A percentile compares a stretch with the other conserved stretches of the same genome.
These are phyloP conservation scores for Micractinium conductrix DNA, from an alignment of 139 green algal genomes.

Conservation along the genomic window DNA sequence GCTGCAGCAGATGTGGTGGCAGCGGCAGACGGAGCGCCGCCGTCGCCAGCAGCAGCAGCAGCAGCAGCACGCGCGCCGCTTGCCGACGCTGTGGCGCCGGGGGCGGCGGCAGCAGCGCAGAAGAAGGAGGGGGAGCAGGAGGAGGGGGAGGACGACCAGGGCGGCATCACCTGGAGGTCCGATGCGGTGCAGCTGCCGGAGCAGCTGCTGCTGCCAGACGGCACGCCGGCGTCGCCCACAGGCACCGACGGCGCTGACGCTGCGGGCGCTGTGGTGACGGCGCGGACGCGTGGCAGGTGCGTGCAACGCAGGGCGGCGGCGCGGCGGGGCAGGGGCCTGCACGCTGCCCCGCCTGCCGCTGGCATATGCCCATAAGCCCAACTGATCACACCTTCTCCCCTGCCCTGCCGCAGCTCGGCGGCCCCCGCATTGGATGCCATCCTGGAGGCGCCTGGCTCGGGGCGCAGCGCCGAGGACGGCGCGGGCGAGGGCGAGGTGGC, in stretches of 20 bases:
- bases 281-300: neutral
- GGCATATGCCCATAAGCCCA: neutral
- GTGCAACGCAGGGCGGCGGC: neutral
- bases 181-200: slow-evolving; percentile 31
- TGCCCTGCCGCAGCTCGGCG: neutral
- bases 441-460: neutral
- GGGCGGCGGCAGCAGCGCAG: neutral
- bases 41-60: neutral
- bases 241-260: neutral
- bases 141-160: neutral
- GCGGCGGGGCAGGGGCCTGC: neutral
- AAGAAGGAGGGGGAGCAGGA: neutral
- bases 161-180: slow-evolving; percentile 8
- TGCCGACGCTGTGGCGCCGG: no score
- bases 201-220: neutral
- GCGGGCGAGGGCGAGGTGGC: neutral
- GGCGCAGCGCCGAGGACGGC: neutral
- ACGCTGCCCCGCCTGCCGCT: neutral
- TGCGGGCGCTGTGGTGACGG: neutral
- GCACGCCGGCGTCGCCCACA: neutral
- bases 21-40: neutral
- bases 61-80: neutral
- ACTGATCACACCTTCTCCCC: neutral
- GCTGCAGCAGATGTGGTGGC: neutral
- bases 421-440: neutral